Percentiles rank a stretch among this genome's conserved stretches.
phyloP scores from a whole-genome alignment of 2,329 filamentous ascomycete species.

The Epichloe baconii region DNA sequence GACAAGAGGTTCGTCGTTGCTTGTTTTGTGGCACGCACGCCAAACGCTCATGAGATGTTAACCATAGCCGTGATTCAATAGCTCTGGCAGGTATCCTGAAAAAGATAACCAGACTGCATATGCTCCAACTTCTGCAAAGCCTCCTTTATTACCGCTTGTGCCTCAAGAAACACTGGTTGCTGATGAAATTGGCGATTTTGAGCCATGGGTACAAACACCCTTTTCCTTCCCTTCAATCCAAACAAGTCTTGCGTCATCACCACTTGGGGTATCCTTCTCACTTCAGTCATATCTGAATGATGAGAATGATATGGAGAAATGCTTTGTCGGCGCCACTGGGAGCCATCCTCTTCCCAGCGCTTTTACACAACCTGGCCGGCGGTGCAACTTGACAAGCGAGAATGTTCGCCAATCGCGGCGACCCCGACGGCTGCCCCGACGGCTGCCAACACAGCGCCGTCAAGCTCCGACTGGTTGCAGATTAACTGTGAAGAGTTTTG shows the following conservation, averaged over 20 bases:
- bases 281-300: conserved; percentile 3
- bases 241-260: neutral
- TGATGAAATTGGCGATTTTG: neutral
- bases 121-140: neutral
- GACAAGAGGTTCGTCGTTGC: neutral
- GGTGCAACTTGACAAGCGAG: neutral
- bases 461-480: neutral
- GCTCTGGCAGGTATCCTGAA: neutral
- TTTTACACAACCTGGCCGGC: neutral
- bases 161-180: neutral
- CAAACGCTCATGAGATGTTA: neutral
- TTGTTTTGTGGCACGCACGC: neutral
- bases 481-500: neutral
- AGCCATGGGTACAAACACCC: neutral
- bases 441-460: neutral
- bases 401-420: neutral
- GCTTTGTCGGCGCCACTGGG: neutral
- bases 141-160: conserved; percentile 1
- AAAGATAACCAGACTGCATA: too few relatives aligned
- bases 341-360: neutral
- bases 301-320: conserved; percentile 1
- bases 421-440: neutral
- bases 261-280: neutral
- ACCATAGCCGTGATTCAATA: neutral
- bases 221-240: neutral